A percentile compares a stretch with the other conserved stretches of the same genome.
These are phyloP conservation scores for Oryza coarctata DNA, from an alignment of 176 grass and related monocot genomes.

Conservation along the genomic window DNA sequence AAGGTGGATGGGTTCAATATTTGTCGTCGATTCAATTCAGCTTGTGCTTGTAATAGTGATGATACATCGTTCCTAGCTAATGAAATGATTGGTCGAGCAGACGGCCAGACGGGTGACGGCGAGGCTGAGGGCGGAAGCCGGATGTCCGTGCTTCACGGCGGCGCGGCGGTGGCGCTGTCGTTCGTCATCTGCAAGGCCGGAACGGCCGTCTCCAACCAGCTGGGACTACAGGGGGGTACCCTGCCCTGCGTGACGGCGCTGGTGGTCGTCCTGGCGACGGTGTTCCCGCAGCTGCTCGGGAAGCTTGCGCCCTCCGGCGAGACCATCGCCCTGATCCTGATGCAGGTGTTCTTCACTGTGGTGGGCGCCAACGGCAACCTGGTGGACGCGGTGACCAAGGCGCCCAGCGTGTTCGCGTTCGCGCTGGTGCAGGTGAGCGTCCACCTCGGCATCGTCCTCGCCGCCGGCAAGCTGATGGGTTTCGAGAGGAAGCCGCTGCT, in stretches of 20 bases:
- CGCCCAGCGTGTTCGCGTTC: slow-evolving; percentile 69
- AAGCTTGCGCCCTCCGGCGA: slow-evolving; percentile 64
- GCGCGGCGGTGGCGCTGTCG: slow-evolving; percentile 60
- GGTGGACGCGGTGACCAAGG: slow-evolving; percentile 69
- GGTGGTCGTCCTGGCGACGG: slow-evolving; percentile 66
- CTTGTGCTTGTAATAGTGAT: no score
- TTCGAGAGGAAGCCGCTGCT: slow-evolving; percentile 64
- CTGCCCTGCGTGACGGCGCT: slow-evolving; percentile 74
- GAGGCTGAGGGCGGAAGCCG: slow-evolving; percentile 26
- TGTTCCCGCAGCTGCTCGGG: slow-evolving; percentile 59
- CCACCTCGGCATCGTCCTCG: slow-evolving; percentile 71
- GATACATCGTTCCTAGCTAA: no score
- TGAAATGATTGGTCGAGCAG: slow-evolving; percentile 8
- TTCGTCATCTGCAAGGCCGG: slow-evolving; percentile 84
- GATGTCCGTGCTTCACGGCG: slow-evolving; percentile 57
- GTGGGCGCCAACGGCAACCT: slow-evolving; percentile 85
- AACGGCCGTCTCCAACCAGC: slow-evolving; percentile 36
- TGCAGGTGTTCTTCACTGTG: slow-evolving; percentile 91
- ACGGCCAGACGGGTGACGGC: neutral
- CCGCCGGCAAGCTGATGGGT: slow-evolving; percentile 38
- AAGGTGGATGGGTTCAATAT: slow-evolving; percentile 2
- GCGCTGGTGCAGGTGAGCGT: slow-evolving; percentile 67
- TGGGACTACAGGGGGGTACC: slow-evolving; percentile 57
- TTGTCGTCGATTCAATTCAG: no score
- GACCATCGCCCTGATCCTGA: slow-evolving; percentile 81